These are phyloP conservation scores for Alternaria triticina DNA, from an alignment of 2,329 filamentous ascomycete genomes.

Conservation along the genomic window DNA sequence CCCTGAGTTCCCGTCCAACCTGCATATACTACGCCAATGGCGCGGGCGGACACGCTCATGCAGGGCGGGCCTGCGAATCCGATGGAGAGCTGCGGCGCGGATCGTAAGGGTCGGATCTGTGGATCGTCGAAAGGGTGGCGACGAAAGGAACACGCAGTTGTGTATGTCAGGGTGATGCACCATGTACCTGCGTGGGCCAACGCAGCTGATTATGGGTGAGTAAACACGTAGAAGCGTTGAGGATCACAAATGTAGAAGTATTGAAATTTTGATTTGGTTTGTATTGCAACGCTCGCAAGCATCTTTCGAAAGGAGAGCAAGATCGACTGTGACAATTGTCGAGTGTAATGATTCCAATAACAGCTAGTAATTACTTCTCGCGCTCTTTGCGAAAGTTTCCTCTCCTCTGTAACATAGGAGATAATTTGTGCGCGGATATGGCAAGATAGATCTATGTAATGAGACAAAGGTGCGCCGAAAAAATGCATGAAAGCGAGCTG, in stretches of 20 bases:
- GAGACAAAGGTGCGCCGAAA: slow-evolving; percentile 1
- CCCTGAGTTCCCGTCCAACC: not conserved
- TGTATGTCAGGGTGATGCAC: not conserved
- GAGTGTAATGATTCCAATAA: not conserved
- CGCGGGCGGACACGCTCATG: not conserved
- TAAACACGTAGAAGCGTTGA: not conserved
- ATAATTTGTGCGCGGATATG: not conserved
- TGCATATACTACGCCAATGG: not conserved
- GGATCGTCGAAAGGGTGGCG: not conserved
- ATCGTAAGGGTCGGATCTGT: slow-evolving; percentile 1
- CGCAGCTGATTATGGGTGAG: not conserved
- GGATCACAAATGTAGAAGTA: not conserved
- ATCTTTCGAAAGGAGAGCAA: not conserved
- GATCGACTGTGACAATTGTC: not conserved
- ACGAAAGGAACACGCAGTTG: not conserved
- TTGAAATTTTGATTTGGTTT: not conserved
- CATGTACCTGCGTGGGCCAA: not conserved
- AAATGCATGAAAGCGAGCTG: slow-evolving; percentile 3
- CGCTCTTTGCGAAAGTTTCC: not conserved
- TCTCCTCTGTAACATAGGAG: slow-evolving; percentile 2
- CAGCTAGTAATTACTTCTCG: not conserved
- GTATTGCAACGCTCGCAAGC: not conserved
- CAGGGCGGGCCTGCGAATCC: not conserved
- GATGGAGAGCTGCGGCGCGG: not conserved
- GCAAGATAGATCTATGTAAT: slow-evolving; percentile 5